Evolutionary conservation across 805 yeast genomes (phyloP).

Genomic region (Ogataea degrootiae): DNA sequence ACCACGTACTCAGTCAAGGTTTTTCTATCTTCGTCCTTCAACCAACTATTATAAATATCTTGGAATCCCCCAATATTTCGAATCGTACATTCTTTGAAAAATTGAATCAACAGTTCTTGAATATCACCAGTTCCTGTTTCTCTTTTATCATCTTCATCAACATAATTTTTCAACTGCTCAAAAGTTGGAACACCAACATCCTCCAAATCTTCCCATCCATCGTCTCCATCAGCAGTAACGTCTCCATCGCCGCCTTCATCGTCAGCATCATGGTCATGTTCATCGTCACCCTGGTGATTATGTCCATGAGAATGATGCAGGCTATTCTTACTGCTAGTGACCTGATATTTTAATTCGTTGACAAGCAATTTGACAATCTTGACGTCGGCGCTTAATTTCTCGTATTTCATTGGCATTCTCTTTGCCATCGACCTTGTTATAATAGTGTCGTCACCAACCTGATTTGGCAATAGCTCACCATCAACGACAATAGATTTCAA

Average conservation of each 20-base stretch:
- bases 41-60: slow-evolving; percentile 37
- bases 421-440: slow-evolving; percentile 83
- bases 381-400: slow-evolving; percentile 60
- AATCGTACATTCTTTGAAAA: slow-evolving; percentile 53
- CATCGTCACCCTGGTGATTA: slow-evolving; percentile 13
- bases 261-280: slow-evolving; percentile 1
- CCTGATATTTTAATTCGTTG: slow-evolving; percentile 65
- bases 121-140: slow-evolving; percentile 29
- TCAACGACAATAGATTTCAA: slow-evolving; percentile 54
- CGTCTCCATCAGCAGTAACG: slow-evolving; percentile 41
- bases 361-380: slow-evolving; percentile 71
- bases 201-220: slow-evolving; percentile 76
- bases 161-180: slow-evolving; percentile 57
- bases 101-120: slow-evolving; percentile 39
- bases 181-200: slow-evolving; percentile 59
- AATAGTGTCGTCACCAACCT: slow-evolving; percentile 50
- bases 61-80: slow-evolving; percentile 49
- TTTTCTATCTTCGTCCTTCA: slow-evolving; percentile 51
- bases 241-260: slow-evolving; percentile 23
- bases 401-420: slow-evolving; percentile 54
- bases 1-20: slow-evolving; percentile 40
- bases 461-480: slow-evolving; percentile 69
- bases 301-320: slow-evolving; percentile 36
- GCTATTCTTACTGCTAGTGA: not conserved
- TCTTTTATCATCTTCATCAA: slow-evolving; percentile 31